Evolutionary conservation across 306 rosid species (phyloP).

Genomic region (Medicago arabica): DNA sequence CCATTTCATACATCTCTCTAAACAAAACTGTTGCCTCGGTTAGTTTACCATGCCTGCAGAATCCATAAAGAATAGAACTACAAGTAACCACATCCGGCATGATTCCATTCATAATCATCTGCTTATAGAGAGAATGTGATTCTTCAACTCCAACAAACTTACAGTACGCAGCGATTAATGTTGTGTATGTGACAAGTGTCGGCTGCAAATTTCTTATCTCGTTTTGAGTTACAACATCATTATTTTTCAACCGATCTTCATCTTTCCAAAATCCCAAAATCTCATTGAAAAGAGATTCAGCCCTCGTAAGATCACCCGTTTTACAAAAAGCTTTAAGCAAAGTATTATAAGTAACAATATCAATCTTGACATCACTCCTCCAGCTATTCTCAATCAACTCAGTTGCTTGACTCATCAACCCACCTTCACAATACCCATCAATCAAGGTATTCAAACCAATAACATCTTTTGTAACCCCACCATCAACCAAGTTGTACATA

Average conservation of each 20-base stretch:
- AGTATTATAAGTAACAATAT: conserved; percentile 73
- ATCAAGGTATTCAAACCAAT: conserved; percentile 64
- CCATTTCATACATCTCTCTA: conserved; percentile 80
- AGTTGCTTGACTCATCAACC: conserved; percentile 57
- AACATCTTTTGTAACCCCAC: conserved; percentile 57
- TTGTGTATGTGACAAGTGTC: conserved; percentile 65
- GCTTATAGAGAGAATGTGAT: conserved; percentile 69
- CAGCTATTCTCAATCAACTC: conserved; percentile 55
- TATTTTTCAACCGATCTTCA: conserved; percentile 35
- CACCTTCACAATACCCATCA: conserved; percentile 70
- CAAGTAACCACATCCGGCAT: conserved; percentile 78
- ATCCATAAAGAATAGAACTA: conserved; percentile 72
- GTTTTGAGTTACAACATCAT: conserved; percentile 31
- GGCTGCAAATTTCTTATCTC: conserved; percentile 53
- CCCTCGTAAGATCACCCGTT: conserved; percentile 57
- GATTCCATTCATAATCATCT: conserved; percentile 70
- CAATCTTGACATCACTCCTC: conserved; percentile 49
- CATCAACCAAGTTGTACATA: conserved; percentile 56
- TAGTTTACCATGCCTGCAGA: conserved; percentile 75
- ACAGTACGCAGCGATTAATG: conserved; percentile 61
- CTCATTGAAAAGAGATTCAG: conserved; percentile 54
- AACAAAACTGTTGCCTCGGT: conserved; percentile 67
- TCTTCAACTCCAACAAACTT: conserved; percentile 62
- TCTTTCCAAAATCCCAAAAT: conserved; percentile 48
- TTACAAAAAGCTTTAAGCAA: conserved; percentile 69